These are phyloP conservation scores for Aphanocladium album DNA, from an alignment of 2,329 filamentous ascomycete genomes.

Conservation along the genomic window DNA sequence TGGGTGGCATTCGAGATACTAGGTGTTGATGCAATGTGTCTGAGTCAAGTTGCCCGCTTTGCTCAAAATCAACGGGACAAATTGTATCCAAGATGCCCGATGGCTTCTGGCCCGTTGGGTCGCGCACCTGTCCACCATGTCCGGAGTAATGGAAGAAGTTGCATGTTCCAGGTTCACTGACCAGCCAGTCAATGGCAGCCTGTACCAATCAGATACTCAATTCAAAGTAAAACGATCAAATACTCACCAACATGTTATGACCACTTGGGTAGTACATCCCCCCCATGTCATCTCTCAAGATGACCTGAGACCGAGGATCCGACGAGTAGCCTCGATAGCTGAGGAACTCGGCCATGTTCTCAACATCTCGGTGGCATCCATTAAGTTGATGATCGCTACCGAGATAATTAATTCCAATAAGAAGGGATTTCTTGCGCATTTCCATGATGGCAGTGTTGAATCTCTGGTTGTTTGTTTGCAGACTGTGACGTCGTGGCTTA, in stretches of 20 bases:
- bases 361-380: slow-evolving; percentile 57
- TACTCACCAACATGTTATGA: slow-evolving; percentile 54
- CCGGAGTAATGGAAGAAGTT: slow-evolving; percentile 58
- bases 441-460: slow-evolving; percentile 4
- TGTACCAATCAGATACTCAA: slow-evolving; percentile 29
- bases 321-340: slow-evolving; percentile 21
- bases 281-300: slow-evolving; percentile 26
- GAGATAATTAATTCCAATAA: slow-evolving; percentile 60
- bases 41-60: slow-evolving; percentile 50
- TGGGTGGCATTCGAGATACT: slow-evolving; percentile 59
- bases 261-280: slow-evolving; percentile 52
- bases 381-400: slow-evolving; percentile 51
- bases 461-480: background rate
- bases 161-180: slow-evolving; percentile 51
- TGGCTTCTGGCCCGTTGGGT: slow-evolving; percentile 52
- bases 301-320: slow-evolving; percentile 11
- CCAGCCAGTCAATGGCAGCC: slow-evolving; percentile 52
- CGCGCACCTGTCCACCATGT: slow-evolving; percentile 52
- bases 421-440: slow-evolving; percentile 39
- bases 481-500: background rate
- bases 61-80: slow-evolving; percentile 52
- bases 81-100: slow-evolving; percentile 54
- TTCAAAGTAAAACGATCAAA: slow-evolving; percentile 45
- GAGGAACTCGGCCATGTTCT: slow-evolving; percentile 54
- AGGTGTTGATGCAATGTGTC: slow-evolving; percentile 58